Percentiles rank a stretch among this genome's conserved stretches.
These are phyloP conservation scores for Phalaenopsis equestris DNA, from an alignment of 106 monocot species.

Conservation along the genomic window DNA sequence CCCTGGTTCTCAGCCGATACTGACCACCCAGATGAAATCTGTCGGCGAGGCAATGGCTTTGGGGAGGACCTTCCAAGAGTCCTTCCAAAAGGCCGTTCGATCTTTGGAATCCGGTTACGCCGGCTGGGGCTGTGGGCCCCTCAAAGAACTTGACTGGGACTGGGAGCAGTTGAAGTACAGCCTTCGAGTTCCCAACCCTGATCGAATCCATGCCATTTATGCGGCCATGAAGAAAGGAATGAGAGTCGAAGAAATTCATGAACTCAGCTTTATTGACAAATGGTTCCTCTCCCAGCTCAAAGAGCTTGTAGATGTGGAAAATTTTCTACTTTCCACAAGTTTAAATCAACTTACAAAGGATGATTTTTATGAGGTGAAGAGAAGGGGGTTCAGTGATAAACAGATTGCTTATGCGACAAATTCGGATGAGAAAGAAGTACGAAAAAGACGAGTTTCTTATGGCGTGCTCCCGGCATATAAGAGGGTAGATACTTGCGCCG, in stretches of 20 bases:
- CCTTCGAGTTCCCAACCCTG: constrained; percentile 81
- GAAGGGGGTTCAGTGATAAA: constrained; percentile 88
- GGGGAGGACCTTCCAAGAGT: constrained; percentile 94
- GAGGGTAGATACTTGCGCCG: constrained; percentile 98
- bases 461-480: constrained; percentile 82
- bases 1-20: constrained; percentile 80
- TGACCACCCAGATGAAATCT: constrained; percentile 99
- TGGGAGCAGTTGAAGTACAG: constrained; percentile 89
- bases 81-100: constrained; percentile 94
- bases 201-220: constrained; percentile 86
- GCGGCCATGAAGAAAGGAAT: constrained; percentile 96
- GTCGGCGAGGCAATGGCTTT: constrained; percentile 98
- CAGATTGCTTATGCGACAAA: constrained; percentile 81
- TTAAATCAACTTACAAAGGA: constrained; percentile 62
- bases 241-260: constrained; percentile 86
- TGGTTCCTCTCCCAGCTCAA: constrained; percentile 88
- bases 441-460: constrained; percentile 44
- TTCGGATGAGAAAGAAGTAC: constrained; percentile 57
- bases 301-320: constrained; percentile 85
- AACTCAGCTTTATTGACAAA: constrained; percentile 70
- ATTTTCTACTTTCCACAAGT: constrained; percentile 49
- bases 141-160: constrained; percentile 75
- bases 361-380: constrained; percentile 78
- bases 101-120: constrained; percentile 85
- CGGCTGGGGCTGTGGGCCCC: constrained; percentile 80